These are phyloP conservation scores for Massarina eburnea DNA, from an alignment of 2,329 filamentous ascomycete species.

Conservation along the genomic window DNA sequence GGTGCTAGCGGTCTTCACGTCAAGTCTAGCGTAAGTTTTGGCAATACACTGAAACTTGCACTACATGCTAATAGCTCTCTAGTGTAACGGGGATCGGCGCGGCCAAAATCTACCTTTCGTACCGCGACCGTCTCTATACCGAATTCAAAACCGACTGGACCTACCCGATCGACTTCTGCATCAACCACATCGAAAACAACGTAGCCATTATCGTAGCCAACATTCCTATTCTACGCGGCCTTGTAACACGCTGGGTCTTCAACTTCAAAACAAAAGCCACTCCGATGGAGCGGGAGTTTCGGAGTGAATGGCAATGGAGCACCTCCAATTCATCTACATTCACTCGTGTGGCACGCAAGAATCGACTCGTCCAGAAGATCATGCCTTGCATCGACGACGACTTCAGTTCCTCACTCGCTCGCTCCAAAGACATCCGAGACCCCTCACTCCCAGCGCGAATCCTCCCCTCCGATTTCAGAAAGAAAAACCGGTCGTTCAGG, in stretches of 20 bases:
- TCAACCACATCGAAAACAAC: slow-evolving; percentile 46
- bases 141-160: slow-evolving; percentile 44
- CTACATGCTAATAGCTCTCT: slow-evolving; percentile 5
- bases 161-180: slow-evolving; percentile 45
- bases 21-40: slow-evolving; percentile 40
- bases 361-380: slow-evolving; percentile 32
- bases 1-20: slow-evolving; percentile 43
- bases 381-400: slow-evolving; percentile 40
- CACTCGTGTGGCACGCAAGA: slow-evolving; percentile 22
- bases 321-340: slow-evolving; percentile 27
- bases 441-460: slow-evolving; percentile 23
- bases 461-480: slow-evolving; percentile 25
- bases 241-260: slow-evolving; percentile 45
- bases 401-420: slow-evolving; percentile 38
- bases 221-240: slow-evolving; percentile 44
- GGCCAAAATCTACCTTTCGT: slow-evolving; percentile 45
- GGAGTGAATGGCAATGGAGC: slow-evolving; percentile 32
- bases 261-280: slow-evolving; percentile 39
- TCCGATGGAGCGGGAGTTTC: slow-evolving; percentile 35
- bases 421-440: slow-evolving; percentile 18
- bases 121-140: slow-evolving; percentile 43
- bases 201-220: slow-evolving; percentile 47
- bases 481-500: slow-evolving; percentile 28
- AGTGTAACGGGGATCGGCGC: slow-evolving; percentile 44
- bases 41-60: slow-evolving; percentile 2